These are phyloP conservation scores for Ophiognomonia clavigignenti-juglandacearum DNA, from an alignment of 2,329 filamentous ascomycete species.

Conservation along the genomic window DNA sequence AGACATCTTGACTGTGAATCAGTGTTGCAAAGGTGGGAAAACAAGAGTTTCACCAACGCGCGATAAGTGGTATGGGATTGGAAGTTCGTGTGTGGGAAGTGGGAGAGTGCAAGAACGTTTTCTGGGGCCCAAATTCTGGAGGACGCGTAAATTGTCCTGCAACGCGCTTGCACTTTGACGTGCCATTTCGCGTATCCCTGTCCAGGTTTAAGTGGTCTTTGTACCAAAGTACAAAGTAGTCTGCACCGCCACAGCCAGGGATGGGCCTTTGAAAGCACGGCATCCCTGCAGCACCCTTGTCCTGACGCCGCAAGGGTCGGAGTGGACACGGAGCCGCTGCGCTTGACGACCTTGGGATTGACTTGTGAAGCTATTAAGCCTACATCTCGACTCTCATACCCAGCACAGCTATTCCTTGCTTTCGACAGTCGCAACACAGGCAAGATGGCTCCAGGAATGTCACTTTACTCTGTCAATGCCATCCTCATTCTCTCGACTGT, in stretches of 20 bases:
- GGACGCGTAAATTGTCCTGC: background rate
- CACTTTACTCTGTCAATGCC: slow-evolving; percentile 71
- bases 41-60: slow-evolving; percentile 2
- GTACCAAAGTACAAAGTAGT: background rate
- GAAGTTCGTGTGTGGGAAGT: background rate
- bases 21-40: slow-evolving; percentile 6
- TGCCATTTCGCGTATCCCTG: slow-evolving; percentile 1
- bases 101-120: background rate
- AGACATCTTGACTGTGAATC: slow-evolving; percentile 45
- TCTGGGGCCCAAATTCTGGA: too few relatives aligned
- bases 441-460: slow-evolving; percentile 70
- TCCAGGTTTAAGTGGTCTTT: background rate
- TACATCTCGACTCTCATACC: background rate
- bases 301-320: slow-evolving; percentile 12
- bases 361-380: slow-evolving; percentile 8
- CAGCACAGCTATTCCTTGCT: background rate
- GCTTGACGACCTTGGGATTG: background rate
- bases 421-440: slow-evolving; percentile 9
- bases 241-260: slow-evolving; percentile 3
- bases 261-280: background rate
- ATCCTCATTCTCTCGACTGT: slow-evolving; percentile 37
- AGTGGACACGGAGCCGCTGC: slow-evolving; percentile 17
- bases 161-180: background rate
- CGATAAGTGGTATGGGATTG: too few relatives aligned
- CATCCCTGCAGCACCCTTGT: too few relatives aligned